phyloP scores from a whole-genome alignment of 2,329 filamentous ascomycete genomes.

The Diaporthe sp. region DNA sequence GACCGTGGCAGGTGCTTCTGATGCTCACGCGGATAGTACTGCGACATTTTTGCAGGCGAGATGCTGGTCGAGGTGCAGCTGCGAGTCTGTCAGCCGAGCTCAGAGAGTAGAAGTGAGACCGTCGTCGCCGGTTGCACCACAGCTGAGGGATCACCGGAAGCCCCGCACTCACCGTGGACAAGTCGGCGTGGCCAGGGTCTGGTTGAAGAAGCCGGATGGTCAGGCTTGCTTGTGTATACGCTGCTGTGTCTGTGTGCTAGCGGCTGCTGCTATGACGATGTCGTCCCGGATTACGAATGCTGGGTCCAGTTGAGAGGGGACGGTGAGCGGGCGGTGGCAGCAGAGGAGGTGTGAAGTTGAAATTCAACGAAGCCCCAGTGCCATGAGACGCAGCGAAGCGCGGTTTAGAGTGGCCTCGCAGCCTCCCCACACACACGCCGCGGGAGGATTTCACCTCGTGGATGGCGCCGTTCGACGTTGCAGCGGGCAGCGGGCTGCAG shows the following conservation, averaged over 20 bases:
- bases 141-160: conserved; percentile 33
- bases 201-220: neutral
- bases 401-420: conserved; percentile 20
- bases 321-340: neutral
- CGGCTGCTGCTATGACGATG: neutral
- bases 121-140: conserved; percentile 33
- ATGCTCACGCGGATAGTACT: conserved; percentile 48
- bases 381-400: neutral
- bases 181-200: neutral
- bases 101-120: neutral
- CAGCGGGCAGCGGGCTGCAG: conserved; percentile 28
- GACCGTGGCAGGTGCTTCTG: neutral
- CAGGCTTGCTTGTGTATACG: neutral
- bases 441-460: conserved; percentile 7
- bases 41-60: conserved; percentile 41
- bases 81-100: conserved; percentile 18
- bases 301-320: neutral
- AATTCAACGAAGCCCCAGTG: neutral
- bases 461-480: conserved; percentile 28
- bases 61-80: neutral
- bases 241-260: neutral
- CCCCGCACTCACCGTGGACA: conserved; percentile 41
- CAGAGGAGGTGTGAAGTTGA: conserved; percentile 28
- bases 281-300: neutral
- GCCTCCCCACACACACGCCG: neutral